phyloP scores from a whole-genome alignment of 2,329 filamentous ascomycete genomes.

The Xylariaceae sp. region DNA sequence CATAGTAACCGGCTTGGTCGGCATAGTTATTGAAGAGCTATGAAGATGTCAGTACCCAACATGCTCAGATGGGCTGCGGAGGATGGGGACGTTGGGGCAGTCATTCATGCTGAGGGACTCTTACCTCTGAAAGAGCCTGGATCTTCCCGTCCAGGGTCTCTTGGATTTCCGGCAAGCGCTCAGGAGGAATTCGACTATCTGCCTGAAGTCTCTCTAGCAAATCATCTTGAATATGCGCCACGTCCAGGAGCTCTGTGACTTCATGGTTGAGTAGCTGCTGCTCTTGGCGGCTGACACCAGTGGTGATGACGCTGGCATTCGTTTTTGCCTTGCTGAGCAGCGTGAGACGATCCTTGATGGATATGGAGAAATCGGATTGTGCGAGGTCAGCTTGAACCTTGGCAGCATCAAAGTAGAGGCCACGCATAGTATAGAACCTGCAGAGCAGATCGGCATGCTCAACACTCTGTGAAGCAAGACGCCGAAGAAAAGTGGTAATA shows the following conservation, averaged over 20 bases:
- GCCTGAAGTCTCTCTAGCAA: slow-evolving; percentile 71
- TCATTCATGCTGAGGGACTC: slow-evolving; percentile 25
- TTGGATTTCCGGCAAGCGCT: slow-evolving; percentile 61
- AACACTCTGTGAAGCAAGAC: slow-evolving; percentile 67
- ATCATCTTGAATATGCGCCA: slow-evolving; percentile 94
- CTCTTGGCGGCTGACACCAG: slow-evolving; percentile 70
- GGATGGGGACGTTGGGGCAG: neutral
- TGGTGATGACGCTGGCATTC: slow-evolving; percentile 80
- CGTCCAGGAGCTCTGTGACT: slow-evolving; percentile 80
- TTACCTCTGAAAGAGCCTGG: slow-evolving; percentile 69
- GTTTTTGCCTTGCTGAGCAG: slow-evolving; percentile 88
- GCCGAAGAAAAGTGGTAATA: slow-evolving; percentile 79
- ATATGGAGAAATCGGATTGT: slow-evolving; percentile 72
- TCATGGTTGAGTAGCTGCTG: slow-evolving; percentile 83
- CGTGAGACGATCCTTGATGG: slow-evolving; percentile 81
- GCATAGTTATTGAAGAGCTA: slow-evolving; percentile 92
- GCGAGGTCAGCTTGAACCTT: slow-evolving; percentile 81
- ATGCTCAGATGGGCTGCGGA: too few species aligned
- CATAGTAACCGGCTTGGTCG: slow-evolving; percentile 87
- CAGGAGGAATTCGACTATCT: slow-evolving; percentile 64
- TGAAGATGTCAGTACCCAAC: slow-evolving; percentile 4
- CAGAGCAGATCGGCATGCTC: slow-evolving; percentile 87
- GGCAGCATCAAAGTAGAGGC: slow-evolving; percentile 81
- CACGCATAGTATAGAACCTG: slow-evolving; percentile 83
- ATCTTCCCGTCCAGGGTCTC: slow-evolving; percentile 73